A percentile compares a stretch with the other conserved stretches of the same genome.
Conservation (phyloP, 2,329 filamentous ascomycete genomes). For the Neofusicoccum kwambonambiense region DNA sequence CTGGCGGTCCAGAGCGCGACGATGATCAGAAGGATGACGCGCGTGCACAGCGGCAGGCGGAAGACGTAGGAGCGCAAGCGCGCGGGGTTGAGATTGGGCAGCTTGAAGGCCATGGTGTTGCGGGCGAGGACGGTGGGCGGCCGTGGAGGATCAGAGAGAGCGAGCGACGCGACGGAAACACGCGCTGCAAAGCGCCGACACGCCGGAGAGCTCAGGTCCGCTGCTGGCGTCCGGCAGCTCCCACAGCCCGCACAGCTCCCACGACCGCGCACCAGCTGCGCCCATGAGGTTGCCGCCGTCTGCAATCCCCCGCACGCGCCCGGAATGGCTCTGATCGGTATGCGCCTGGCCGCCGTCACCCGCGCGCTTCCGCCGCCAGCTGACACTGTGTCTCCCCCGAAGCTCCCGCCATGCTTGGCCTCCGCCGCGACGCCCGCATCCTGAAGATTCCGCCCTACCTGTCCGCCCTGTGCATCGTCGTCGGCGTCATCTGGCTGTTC, state of each 20-base stretch:
- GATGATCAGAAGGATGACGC: slow-evolving; percentile 66
- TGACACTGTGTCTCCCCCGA: slow-evolving; percentile 21
- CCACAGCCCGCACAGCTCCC: background rate
- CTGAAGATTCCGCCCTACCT: slow-evolving; percentile 84
- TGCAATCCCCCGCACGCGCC: background rate
- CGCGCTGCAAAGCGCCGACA: slow-evolving; percentile 11
- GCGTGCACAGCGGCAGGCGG: slow-evolving; percentile 85
- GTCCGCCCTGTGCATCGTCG: slow-evolving; percentile 77
- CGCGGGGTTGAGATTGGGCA: slow-evolving; percentile 65
- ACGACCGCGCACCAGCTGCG: background rate
- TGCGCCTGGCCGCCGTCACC: slow-evolving; percentile 18
- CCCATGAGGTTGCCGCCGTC: background rate
- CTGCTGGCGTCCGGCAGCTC: background rate
- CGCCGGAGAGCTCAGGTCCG: background rate
- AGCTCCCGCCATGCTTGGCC: slow-evolving; percentile 59
- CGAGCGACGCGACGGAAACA: slow-evolving; percentile 17
- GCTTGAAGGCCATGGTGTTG: slow-evolving; percentile 43
- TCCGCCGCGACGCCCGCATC: slow-evolving; percentile 78
- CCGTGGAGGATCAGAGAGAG: background rate
- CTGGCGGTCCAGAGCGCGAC: slow-evolving; percentile 67
- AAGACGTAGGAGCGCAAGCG: slow-evolving; percentile 78
- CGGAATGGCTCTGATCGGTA: slow-evolving; percentile 38
- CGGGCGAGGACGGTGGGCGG: slow-evolving; percentile 16
- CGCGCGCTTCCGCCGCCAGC: slow-evolving; percentile 20
- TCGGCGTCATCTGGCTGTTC: slow-evolving; percentile 87